Conservation (phyloP, 176 grass and related monocot species). For the Pontederia crassipes region DNA sequence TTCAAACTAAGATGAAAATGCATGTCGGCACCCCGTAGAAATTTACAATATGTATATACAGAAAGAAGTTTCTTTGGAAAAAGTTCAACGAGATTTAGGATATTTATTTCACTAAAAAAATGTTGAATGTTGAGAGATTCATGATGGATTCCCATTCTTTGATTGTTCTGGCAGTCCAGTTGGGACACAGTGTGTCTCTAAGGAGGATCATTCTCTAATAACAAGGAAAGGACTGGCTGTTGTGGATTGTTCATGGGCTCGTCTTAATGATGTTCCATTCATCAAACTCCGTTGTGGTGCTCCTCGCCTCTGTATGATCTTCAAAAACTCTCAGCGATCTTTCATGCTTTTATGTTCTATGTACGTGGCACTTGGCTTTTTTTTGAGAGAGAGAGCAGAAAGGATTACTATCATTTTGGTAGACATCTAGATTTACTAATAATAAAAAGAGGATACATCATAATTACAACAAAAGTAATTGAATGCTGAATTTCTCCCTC, state of each 20-base stretch:
- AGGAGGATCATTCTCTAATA: conserved; percentile 63
- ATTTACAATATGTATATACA: too few relatives aligned
- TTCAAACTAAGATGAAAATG: too few relatives aligned
- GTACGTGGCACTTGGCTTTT: too few relatives aligned
- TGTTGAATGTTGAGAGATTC: not conserved
- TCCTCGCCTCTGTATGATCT: conserved; percentile 77
- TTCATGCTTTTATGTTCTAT: too few relatives aligned
- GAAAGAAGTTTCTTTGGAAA: too few relatives aligned
- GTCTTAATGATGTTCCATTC: conserved; percentile 89
- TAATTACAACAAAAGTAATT: too few relatives aligned
- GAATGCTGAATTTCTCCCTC: too few relatives aligned
- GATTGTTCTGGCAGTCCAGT: conserved; percentile 53
- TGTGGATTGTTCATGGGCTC: conserved; percentile 98
- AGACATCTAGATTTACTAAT: too few relatives aligned
- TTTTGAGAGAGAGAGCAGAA: too few relatives aligned
- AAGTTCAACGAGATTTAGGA: not conserved
- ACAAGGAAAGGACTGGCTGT: conserved; percentile 88
- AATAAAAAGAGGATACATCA: too few relatives aligned
- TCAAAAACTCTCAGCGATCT: not conserved
- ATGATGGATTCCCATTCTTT: conserved; percentile 9
- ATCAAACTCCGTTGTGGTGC: conserved; percentile 87
- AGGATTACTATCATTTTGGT: too few relatives aligned
- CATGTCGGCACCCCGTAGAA: too few relatives aligned
- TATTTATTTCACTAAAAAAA: not conserved
- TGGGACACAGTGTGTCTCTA: conserved; percentile 85